Percentiles rank a stretch among this genome's conserved stretches.
These are phyloP conservation scores for Kentomonas sorsogonicus DNA, from an alignment of 208 protist genomes.

Conservation along the genomic window DNA sequence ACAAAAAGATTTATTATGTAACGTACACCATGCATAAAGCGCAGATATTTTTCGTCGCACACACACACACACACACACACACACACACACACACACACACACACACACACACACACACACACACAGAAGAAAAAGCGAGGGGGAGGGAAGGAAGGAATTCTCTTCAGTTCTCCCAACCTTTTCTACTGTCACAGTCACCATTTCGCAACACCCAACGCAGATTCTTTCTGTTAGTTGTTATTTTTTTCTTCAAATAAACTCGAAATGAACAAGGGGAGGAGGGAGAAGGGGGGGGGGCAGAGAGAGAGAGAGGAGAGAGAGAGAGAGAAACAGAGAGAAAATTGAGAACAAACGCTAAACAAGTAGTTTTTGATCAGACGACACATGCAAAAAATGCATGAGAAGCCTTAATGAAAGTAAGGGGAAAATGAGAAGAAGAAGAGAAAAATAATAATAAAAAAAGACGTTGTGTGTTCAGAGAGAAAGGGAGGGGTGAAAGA, in stretches of 20 bases:
- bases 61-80: background rate
- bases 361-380: no score
- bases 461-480: no score
- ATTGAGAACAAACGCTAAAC: no score
- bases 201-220: no score
- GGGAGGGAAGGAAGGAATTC: slow-evolving; percentile 4
- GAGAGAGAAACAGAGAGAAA: slow-evolving; percentile 14
- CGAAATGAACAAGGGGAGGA: background rate
- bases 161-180: background rate
- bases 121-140: background rate
- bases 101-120: slow-evolving; percentile 5
- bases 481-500: no score
- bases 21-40: no score
- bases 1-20: no score
- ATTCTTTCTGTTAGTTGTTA: no score
- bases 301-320: slow-evolving; percentile 6
- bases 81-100: background rate
- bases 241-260: no score
- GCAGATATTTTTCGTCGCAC: background rate
- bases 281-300: background rate
- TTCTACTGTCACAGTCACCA: slow-evolving; percentile 1
- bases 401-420: no score
- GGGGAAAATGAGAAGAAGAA: no score
- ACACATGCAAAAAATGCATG: no score
- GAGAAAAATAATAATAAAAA: slow-evolving; percentile 21